Evolutionary conservation across 2,329 filamentous ascomycete species (phyloP), one percentile per base, ranked within the genome.

Genomic region (Aspergillus cejpii): DNA sequence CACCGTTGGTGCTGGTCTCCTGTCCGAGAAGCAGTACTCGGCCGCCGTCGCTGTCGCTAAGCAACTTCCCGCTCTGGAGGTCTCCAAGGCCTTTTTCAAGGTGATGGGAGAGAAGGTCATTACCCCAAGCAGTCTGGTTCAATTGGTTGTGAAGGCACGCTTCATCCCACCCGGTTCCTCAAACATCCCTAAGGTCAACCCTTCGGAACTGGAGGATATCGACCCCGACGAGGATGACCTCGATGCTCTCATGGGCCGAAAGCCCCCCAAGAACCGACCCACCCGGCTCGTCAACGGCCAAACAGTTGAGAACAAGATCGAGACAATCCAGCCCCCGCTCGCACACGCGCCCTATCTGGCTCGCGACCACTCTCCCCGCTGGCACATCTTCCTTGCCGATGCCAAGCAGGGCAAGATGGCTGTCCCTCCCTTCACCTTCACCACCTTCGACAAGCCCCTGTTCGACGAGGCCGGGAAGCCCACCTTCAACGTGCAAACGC

Each of bases 81-180:
- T 98, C 8, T 87, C 88, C 61, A 94, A 89, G 71, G 87, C 89
- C 6, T 98, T 95, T 71, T 98, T 98, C 81, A 98, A 98, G 75
- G 94, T 98, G 37, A 84, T 88, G 41, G 92, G 92, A 62, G 94
- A 98, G 71, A 87, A 85, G 54, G 85, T 84, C 65, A 87, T 98
- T 61, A 94, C 91, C 24, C 90, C 92, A 5, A 87, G 85, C 47
- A 94, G 89, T 45, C 78, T 98, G 28, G 91, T 97, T 17, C 91
- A 90, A 50, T 83, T 98, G 23, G 88, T 98, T 41, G 81, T 98
- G 64, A 98, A 98, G 74, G 89, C 86, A 24, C 88, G 92, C 44
- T 85, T 97, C 62, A 83, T 97, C 38, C 92, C 92, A 5, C 90
- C 92, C 3, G 91, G 90, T 37, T 84, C 80, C 53, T 77, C 79